Evolutionary conservation across 2,329 filamentous ascomycete genomes (phyloP).

Genomic region (Sporothrix dimorphospora): DNA sequence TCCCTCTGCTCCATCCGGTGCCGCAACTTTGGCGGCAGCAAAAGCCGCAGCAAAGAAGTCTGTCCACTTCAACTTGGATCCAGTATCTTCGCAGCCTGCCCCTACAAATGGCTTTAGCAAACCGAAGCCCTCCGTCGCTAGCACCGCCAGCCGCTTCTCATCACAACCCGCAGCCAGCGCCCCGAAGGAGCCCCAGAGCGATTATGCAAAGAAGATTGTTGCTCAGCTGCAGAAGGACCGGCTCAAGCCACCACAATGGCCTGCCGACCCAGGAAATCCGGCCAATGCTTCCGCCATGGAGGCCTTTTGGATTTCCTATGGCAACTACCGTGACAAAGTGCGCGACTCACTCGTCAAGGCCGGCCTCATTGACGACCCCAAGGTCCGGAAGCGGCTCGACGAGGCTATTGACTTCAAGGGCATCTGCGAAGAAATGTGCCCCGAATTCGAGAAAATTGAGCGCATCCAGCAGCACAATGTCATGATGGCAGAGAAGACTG

Average conservation of each 20-base stretch:
- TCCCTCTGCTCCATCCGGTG: neutral
- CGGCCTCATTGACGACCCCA: constrained; percentile 66
- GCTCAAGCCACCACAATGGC: constrained; percentile 59
- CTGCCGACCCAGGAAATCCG: constrained; percentile 57
- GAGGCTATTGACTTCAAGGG: constrained; percentile 70
- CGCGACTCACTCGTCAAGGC: constrained; percentile 61
- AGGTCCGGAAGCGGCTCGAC: constrained; percentile 62
- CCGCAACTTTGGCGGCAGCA: neutral
- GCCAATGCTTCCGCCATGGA: constrained; percentile 56
- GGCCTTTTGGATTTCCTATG: constrained; percentile 58
- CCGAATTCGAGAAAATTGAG: constrained; percentile 66
- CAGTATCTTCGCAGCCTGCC: neutral
- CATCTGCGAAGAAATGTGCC: constrained; percentile 71
- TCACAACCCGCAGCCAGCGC: neutral
- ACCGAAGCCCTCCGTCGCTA: neutral
- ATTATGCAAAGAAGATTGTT: constrained; percentile 55
- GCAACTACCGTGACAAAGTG: constrained; percentile 59
- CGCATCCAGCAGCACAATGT: constrained; percentile 65
- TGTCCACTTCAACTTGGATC: constrained; percentile 26
- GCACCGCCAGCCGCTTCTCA: neutral
- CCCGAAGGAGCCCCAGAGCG: constrained; percentile 27
- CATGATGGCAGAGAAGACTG: constrained; percentile 57
- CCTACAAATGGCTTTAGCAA: neutral
- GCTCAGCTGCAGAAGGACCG: constrained; percentile 58
- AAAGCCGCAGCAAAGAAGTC: constrained; percentile 26